Percentiles rank a stretch among this genome's conserved stretches.
phyloP scores from a whole-genome alignment of 2,329 filamentous ascomycete genomes.

The Fonsecaea multimorphosa region DNA sequence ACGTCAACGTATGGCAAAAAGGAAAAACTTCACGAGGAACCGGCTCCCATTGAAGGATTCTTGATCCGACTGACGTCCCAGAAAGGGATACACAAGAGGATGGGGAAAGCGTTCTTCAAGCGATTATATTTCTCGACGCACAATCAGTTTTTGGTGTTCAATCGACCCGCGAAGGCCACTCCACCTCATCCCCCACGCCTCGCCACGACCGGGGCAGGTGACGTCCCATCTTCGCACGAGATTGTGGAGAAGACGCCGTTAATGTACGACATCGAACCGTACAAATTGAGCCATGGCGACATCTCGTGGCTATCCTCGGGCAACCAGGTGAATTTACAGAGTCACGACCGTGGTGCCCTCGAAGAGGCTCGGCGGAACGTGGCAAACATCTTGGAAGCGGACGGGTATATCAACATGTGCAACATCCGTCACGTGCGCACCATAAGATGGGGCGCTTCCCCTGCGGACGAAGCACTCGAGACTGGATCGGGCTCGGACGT shows the following conservation, averaged over 20 bases:
- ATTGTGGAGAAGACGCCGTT: slow-evolving; percentile 65
- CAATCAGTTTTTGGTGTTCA: slow-evolving; percentile 68
- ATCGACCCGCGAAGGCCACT: slow-evolving; percentile 63
- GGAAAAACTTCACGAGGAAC: slow-evolving; percentile 58
- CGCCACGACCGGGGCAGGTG: slow-evolving; percentile 49
- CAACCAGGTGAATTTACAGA: slow-evolving; percentile 53
- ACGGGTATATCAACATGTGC: slow-evolving; percentile 69
- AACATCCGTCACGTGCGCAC: slow-evolving; percentile 64
- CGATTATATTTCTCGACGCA: slow-evolving; percentile 69
- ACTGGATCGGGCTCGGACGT: slow-evolving; percentile 61
- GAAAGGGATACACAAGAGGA: slow-evolving; percentile 62
- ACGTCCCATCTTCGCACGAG: slow-evolving; percentile 60
- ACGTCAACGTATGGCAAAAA: slow-evolving; percentile 51
- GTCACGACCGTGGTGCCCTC: slow-evolving; percentile 64
- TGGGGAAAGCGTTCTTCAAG: slow-evolving; percentile 69
- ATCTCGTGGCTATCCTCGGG: slow-evolving; percentile 63
- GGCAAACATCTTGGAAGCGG: slow-evolving; percentile 63
- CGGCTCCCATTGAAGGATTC: slow-evolving; percentile 69
- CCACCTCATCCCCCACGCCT: slow-evolving; percentile 66
- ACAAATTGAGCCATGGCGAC: slow-evolving; percentile 59
- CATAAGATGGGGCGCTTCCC: slow-evolving; percentile 57
- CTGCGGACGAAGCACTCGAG: slow-evolving; percentile 60
- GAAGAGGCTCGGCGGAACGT: slow-evolving; percentile 65
- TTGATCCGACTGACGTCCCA: slow-evolving; percentile 69
- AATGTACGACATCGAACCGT: slow-evolving; percentile 68